phyloP scores from a whole-genome alignment of 192 early-diverging fungal species.

The Anaeromyces robustus region DNA sequence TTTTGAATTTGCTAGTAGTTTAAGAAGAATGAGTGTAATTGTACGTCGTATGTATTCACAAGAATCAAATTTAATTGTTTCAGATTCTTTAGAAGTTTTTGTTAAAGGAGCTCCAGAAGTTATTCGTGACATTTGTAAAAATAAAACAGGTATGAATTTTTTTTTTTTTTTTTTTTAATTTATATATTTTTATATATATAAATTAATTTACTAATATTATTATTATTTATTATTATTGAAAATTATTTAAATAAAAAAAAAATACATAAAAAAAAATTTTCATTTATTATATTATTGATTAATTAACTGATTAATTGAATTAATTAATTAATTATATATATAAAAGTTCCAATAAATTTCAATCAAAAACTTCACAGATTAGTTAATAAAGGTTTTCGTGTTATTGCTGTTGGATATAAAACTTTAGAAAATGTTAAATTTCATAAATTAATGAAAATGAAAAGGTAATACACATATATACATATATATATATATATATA shows the following conservation, averaged over 20 bases:
- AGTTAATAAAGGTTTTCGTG: not conserved
- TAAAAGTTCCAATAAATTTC: not conserved
- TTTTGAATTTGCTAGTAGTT: constrained; percentile 82
- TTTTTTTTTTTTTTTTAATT: not conserved
- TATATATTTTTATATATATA: constrained; percentile 1
- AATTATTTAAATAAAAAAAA: too few species aligned
- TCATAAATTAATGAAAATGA: not conserved
- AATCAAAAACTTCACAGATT: not conserved
- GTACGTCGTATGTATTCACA: constrained; percentile 26
- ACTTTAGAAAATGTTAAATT: not conserved
- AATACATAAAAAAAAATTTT: too few species aligned
- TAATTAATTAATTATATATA: too few species aligned
- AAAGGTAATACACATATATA: not conserved
- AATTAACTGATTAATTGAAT: too few species aligned
- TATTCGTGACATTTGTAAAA: constrained; percentile 70
- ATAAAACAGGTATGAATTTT: constrained; percentile 43
- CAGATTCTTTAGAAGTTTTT: constrained; percentile 47
- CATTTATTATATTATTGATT: too few species aligned
- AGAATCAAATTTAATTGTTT: not conserved
- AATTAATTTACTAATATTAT: too few species aligned
- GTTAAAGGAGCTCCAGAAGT: constrained; percentile 98
- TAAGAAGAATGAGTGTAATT: constrained; percentile 88
- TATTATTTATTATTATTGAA: too few species aligned
- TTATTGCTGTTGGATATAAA: not conserved
- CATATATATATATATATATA: not conserved